Evolutionary conservation across 1,284 basidiomycete genomes (phyloP), one percentile per base, ranked within the genome.

Genomic region (Neonothopanus nambi): DNA sequence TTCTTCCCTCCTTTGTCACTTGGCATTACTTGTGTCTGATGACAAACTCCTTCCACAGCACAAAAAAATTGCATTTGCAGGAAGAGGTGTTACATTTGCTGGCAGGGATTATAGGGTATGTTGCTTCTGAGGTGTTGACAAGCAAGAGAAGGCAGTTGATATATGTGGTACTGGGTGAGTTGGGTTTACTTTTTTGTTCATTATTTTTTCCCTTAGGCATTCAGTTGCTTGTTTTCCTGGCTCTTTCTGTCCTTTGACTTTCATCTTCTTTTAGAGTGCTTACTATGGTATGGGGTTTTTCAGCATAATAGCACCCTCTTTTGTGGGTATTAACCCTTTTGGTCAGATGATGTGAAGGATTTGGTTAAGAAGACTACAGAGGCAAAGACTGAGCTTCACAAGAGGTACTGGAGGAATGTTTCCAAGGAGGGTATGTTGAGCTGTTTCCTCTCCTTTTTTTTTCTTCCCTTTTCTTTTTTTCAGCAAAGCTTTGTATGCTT

Each of bases 321-420:
- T 0, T 96, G 94, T 64, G 95, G 95, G 2, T 97, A 97, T 71
- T 87, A 88, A 0, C 97, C 96, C 0, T 98, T 98, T 78, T 83
- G 93, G 35, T 88, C 89, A 0, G 89, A 93, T 39, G 89, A 95
- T 63, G 75, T 85, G 48, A 80, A 82, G 49, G 83, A 87, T 54
- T 78, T 98, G 47, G 79, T 91, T 46, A 80, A 83, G 33, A 93
- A 98, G 68, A 95, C 93, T 15, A 88, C 84, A 1, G 80, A 82
- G 30, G 94, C 88, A 1, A 87, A 85, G 62, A 81, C 98, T 49
- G 87, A 90, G 61, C 98, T 98, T 68, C 93, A 96, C 63, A 91
- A 95, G 23, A 81, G 87, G 35, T 98, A 95, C 63, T 99, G 96
- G 96, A 84, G 85, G 67, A 95, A 96, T 59, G 84, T 97, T 28